These are phyloP conservation scores for Coleophoma cylindrospora DNA, from an alignment of 2,329 filamentous ascomycete genomes.

Conservation along the genomic window DNA sequence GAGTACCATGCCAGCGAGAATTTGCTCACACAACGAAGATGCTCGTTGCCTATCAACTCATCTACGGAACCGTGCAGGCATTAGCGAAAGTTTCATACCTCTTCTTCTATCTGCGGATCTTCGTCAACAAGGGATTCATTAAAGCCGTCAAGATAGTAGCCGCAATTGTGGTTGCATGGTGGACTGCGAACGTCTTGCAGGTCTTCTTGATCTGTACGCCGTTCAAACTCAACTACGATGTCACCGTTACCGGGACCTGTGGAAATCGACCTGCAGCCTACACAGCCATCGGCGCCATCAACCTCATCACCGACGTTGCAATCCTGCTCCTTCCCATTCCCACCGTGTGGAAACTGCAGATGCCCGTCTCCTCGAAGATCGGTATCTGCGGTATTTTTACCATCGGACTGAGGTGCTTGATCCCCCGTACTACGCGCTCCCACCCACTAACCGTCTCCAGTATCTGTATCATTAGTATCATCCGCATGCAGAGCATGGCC, in stretches of 20 bases:
- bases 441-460: slow-evolving; percentile 2
- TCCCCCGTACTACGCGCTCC: slow-evolving; percentile 1
- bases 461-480: slow-evolving; percentile 18
- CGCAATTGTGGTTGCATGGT: slow-evolving; percentile 13
- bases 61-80: not conserved
- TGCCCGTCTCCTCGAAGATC: slow-evolving; percentile 34
- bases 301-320: slow-evolving; percentile 39
- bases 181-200: slow-evolving; percentile 6
- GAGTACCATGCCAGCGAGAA: too few relatives aligned
- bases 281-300: slow-evolving; percentile 35
- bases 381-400: slow-evolving; percentile 36
- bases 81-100: slow-evolving; percentile 1
- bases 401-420: slow-evolving; percentile 35
- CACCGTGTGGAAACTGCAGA: slow-evolving; percentile 39
- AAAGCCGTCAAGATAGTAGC: not conserved
- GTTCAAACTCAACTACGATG: slow-evolving; percentile 19
- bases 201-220: slow-evolving; percentile 22
- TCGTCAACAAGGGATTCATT: not conserved
- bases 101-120: slow-evolving; percentile 2
- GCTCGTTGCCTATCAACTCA: not conserved
- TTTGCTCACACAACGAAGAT: not conserved
- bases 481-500: slow-evolving; percentile 16
- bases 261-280: slow-evolving; percentile 32
- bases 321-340: slow-evolving; percentile 42
- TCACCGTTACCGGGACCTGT: slow-evolving; percentile 25